These are phyloP conservation scores for Suhomyces kilbournensis DNA, from an alignment of 805 yeast species.

Conservation along the genomic window DNA sequence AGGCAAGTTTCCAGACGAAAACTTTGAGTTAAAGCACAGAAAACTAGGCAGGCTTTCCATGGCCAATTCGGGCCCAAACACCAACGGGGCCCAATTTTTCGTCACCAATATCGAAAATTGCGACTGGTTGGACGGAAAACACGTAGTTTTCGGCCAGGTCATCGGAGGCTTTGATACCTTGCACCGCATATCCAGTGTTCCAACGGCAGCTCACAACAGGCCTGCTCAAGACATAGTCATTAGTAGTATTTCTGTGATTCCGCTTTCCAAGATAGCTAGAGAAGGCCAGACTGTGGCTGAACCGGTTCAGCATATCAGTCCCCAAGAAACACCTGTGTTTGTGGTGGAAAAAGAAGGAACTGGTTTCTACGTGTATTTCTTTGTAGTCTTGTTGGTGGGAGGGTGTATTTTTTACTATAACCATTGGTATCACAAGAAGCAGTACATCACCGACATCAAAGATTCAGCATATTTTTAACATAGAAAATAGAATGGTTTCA, in stretches of 20 bases:
- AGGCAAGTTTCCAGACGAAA: constrained; percentile 18
- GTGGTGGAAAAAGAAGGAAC: constrained; percentile 5
- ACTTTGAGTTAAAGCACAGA: constrained; percentile 20
- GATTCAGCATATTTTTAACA: constrained; percentile 18
- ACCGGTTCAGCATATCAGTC: not conserved
- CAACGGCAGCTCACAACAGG: not conserved
- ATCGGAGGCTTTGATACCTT: constrained; percentile 23
- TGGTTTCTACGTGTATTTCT: constrained; percentile 10
- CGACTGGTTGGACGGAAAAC: constrained; percentile 18
- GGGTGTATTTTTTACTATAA: constrained; percentile 11
- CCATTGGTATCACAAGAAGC: constrained; percentile 19
- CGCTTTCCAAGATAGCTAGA: not conserved
- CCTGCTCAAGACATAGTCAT: constrained; percentile 19
- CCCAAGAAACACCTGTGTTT: not conserved
- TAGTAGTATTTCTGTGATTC: constrained; percentile 8
- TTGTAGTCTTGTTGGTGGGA: constrained; percentile 9
- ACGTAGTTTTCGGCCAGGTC: constrained; percentile 28
- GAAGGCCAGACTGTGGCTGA: not conserved
- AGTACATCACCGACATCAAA: constrained; percentile 23
- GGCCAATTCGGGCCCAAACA: constrained; percentile 24
- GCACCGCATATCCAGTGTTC: constrained; percentile 14
- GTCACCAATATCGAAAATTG: constrained; percentile 18
- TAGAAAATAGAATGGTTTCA: too few species aligned
- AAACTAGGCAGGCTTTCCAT: constrained; percentile 24
- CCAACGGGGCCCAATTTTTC: constrained; percentile 25